phyloP scores from a whole-genome alignment of 192 early-diverging fungal species.

The Backusella psychrophila region DNA sequence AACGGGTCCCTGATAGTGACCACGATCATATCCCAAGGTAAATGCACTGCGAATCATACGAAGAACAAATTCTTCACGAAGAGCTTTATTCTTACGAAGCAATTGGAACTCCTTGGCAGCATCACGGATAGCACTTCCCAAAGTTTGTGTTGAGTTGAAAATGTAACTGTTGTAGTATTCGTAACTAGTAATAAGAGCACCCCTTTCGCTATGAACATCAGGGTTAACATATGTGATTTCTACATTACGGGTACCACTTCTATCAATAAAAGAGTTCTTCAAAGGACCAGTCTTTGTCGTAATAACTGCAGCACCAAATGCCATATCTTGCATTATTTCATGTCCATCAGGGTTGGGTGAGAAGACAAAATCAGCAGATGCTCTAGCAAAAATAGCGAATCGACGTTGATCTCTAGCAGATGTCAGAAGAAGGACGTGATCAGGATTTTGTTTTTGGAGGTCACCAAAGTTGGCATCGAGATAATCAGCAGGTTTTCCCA shows the following conservation, averaged over 20 bases:
- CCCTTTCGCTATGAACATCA: conserved; percentile 12
- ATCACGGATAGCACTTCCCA: conserved; percentile 41
- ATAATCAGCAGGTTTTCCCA: conserved; percentile 8
- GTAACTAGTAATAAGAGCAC: conserved; percentile 25
- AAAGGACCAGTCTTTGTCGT: conserved; percentile 48
- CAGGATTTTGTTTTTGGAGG: conserved; percentile 13
- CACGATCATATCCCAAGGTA: conserved; percentile 48
- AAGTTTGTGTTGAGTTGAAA: conserved; percentile 10
- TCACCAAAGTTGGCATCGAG: not conserved
- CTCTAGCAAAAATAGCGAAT: conserved; percentile 47
- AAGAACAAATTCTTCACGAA: conserved; percentile 44
- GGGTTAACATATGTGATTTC: conserved; percentile 1
- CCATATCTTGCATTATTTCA: conserved; percentile 45
- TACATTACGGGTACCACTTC: conserved; percentile 13
- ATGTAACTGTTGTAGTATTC: conserved; percentile 47
- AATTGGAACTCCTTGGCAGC: conserved; percentile 31
- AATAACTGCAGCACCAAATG: conserved; percentile 50
- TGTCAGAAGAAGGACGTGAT: conserved; percentile 31
- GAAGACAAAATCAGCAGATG: conserved; percentile 51
- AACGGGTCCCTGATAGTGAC: conserved; percentile 39
- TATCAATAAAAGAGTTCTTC: conserved; percentile 48
- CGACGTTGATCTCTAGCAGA: conserved; percentile 42
- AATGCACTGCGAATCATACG: conserved; percentile 46
- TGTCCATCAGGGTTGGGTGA: conserved; percentile 36
- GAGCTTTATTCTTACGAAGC: conserved; percentile 18